Evolutionary conservation across 495 filamentous ascomycete genomes (phyloP), one percentile per base, ranked within the genome.

Genomic region (Cairneyella variabilis): DNA sequence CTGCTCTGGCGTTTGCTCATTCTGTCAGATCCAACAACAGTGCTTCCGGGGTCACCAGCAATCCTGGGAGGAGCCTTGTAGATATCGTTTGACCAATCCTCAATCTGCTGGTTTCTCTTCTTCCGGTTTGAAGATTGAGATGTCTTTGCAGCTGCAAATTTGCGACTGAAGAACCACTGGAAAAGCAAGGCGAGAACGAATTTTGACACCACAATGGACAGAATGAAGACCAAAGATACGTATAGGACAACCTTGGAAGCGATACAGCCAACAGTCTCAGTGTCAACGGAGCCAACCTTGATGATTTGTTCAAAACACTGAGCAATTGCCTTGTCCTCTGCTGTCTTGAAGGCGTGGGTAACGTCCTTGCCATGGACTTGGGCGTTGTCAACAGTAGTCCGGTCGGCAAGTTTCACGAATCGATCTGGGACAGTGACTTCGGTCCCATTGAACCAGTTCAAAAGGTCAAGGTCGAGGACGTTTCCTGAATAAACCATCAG

Each of bases 41-140:
- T 76, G 64, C 76, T 79, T 4, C 75, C 75, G 45, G 82, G 70
- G 54, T 96, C 91, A 2, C 78, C 78, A 0, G 78, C 72, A 56
- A 96, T 72, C 42, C 89, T 84, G 51, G 89, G 88, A 2, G 89
- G 89, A 10, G 91, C 86, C 23, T 90, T 84, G 62, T 97, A 97
- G 61, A 97, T 97, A 59, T 99, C 95, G 54, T 99, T 91, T 11
- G 83, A 86, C 95, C 95, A 99, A 58, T 97, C 92, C 69, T 99
- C 95, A 51, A 99, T 99, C 66, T 97, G 89, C 54, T 89, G 85
- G 50, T 92, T 85, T 39, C 95, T 82, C 65, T 88, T 84, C 64
- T 88, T 89, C 40, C 78, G 76, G 66, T 91, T 84, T 2, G 85
- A 77, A 4, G 76, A 73, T 52, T 80, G 76, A 10, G 84, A 87